Base-by-base conservation (phyloP, 2,329 filamentous ascomycete species). In the Aspergillus ochraceus region DNA sequence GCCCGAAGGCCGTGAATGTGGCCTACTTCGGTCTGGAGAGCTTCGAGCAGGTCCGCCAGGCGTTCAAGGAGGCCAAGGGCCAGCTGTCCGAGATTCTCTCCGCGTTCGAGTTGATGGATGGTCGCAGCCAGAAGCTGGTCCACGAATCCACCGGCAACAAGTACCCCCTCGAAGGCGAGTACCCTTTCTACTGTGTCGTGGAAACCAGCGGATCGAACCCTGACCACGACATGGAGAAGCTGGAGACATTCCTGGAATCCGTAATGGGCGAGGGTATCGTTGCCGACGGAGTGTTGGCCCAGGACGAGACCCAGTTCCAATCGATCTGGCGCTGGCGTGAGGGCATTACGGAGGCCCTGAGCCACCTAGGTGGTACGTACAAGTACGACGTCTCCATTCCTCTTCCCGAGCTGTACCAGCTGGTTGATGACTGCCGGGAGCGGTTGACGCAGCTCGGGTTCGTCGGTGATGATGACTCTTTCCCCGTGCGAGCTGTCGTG, bases 341-440 rank as follows among this genome's bases (percentile, higher is more conserved):
- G 81, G 92, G 92, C 67, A 91, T 99, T 67, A 89, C 93, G 0
- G 95, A 99, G 79, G 88, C 89, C 50, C 82, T 96, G 26, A 91
- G 91, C 63, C 92, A 97, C 75, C 92, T 90, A 78, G 96, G 95
- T 60, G 95, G 93, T 49, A 93, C 95, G 9, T 99, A 99, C 85
- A 99, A 99, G 80, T 99, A 99, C 76, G 95, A 99, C 72, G 84
- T 99, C 32, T 98, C 95, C 6, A 97, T 99, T 66, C 95, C 95
- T 1, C 84, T 99, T 29, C 78, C 85, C 12, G 89, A 97, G 66
- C 86, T 99, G 70, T 99, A 99, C 79, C 82, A 86, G 67, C 83
- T 99, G 30, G 95, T 99, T 30, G 90, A 95, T 65, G 95, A 98
- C 68, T 90, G 88, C 22, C 85, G 89, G 64, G 86, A 86, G 55